phyloP scores from a whole-genome alignment of 805 yeast species.

The Lipomyces yamanashiensis region DNA sequence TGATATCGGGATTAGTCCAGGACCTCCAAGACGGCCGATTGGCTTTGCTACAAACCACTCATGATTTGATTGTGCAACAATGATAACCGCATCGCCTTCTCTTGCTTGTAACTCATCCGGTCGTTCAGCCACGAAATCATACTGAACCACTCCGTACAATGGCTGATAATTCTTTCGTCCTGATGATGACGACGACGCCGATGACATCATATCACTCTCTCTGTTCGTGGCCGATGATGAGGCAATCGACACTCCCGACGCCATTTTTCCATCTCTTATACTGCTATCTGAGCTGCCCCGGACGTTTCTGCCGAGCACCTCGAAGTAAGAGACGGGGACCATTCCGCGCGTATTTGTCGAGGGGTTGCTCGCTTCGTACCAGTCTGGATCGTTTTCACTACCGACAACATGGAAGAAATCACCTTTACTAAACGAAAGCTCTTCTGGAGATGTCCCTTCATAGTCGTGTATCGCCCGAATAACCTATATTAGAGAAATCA shows the following conservation, averaged over 20 bases:
- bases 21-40: constrained; percentile 88
- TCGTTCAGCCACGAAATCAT: constrained; percentile 81
- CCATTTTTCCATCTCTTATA: constrained; percentile 13
- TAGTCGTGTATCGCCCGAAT: constrained; percentile 82
- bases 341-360: constrained; percentile 74
- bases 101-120: constrained; percentile 82
- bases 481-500: constrained; percentile 49
- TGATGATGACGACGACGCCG: constrained; percentile 29
- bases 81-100: constrained; percentile 86
- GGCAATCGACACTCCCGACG: constrained; percentile 27
- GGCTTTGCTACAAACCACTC: constrained; percentile 99
- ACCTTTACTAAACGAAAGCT: constrained; percentile 75
- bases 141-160: constrained; percentile 82
- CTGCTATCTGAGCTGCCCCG: constrained; percentile 30
- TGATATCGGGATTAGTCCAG: constrained; percentile 91
- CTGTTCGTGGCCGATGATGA: constrained; percentile 15
- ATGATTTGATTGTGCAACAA: constrained; percentile 93
- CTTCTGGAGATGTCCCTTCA: constrained; percentile 78
- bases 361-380: constrained; percentile 92
- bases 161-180: constrained; percentile 43
- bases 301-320: constrained; percentile 55
- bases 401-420: constrained; percentile 86
- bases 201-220: constrained; percentile 23
- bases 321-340: constrained; percentile 87
- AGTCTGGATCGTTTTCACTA: constrained; percentile 57